Evolutionary conservation across 1,284 basidiomycete species (phyloP).

Genomic region (Ustilago lituana): DNA sequence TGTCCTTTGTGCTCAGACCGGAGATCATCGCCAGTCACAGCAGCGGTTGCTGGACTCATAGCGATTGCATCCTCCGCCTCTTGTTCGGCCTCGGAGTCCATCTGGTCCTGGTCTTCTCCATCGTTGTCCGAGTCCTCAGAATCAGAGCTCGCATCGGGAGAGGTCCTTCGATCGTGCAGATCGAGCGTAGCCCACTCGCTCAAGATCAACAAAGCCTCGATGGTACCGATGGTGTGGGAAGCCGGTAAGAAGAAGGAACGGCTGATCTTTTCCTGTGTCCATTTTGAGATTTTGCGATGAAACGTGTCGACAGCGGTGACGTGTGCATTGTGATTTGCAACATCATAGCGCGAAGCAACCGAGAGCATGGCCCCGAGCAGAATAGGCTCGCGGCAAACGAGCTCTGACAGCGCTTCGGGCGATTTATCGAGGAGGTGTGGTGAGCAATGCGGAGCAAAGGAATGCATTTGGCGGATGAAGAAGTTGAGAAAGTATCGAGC

Average conservation of each 20-base stretch:
- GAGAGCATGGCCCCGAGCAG: constrained; percentile 55
- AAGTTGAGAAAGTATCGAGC: constrained; percentile 51
- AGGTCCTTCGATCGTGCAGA: constrained; percentile 41
- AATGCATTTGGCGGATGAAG: constrained; percentile 50
- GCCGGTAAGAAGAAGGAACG: constrained; percentile 45
- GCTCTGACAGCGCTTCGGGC: constrained; percentile 47
- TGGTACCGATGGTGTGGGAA: constrained; percentile 52
- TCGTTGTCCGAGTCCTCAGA: constrained; percentile 38
- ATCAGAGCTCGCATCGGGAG: constrained; percentile 39
- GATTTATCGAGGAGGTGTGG: constrained; percentile 47
- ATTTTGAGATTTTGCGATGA: constrained; percentile 51
- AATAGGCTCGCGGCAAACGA: constrained; percentile 47
- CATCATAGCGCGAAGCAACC: constrained; percentile 50
- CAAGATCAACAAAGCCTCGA: constrained; percentile 53
- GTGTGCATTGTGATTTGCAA: constrained; percentile 44
- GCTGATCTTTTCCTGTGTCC: constrained; percentile 54
- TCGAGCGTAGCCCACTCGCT: constrained; percentile 55
- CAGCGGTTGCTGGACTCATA: constrained; percentile 18
- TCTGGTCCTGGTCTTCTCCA: constrained; percentile 4
- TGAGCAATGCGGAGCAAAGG: constrained; percentile 52
- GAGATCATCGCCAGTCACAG: constrained; percentile 27
- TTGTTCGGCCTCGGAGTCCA: constrained; percentile 14
- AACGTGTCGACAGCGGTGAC: constrained; percentile 45
- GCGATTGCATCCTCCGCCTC: constrained; percentile 13
- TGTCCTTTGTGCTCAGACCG: constrained; percentile 34